Percentiles rank a stretch among this genome's conserved stretches.
phyloP scores from a whole-genome alignment of 2,329 filamentous ascomycete species.

The Penicillium verrucosum region DNA sequence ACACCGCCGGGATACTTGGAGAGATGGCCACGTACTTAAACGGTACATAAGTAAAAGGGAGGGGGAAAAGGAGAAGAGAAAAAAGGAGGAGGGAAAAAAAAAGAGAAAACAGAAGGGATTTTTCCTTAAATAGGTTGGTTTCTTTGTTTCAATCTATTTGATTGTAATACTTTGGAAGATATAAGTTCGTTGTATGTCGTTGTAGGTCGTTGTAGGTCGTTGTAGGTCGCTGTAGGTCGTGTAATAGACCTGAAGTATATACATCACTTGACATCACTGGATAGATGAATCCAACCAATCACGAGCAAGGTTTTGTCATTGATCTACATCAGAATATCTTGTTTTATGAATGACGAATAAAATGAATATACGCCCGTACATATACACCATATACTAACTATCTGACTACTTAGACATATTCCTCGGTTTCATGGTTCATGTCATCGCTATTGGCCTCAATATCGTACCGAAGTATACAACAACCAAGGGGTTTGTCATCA shows the following conservation, averaged over 20 bases:
- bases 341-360: too few relatives aligned
- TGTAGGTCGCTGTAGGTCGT: background rate
- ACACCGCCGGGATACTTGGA: background rate
- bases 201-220: too few relatives aligned
- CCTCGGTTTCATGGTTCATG: too few relatives aligned
- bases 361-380: too few relatives aligned
- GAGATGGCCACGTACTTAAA: background rate
- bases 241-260: background rate
- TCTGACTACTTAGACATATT: too few relatives aligned
- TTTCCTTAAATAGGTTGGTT: too few relatives aligned
- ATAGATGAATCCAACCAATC: slow-evolving; percentile 14
- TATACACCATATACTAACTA: too few relatives aligned
- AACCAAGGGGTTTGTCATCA: slow-evolving; percentile 11
- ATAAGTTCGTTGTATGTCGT: too few relatives aligned
- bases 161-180: background rate
- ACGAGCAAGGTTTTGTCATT: slow-evolving; percentile 13
- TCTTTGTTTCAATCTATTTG: background rate
- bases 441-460: too few relatives aligned
- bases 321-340: background rate
- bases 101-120: background rate
- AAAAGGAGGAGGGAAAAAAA: background rate
- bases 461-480: background rate
- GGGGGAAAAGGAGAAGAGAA: background rate
- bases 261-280: slow-evolving; percentile 17
- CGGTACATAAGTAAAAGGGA: background rate